Evolutionary conservation across 1,284 basidiomycete species (phyloP).

Genomic region (Mycena sp.): DNA sequence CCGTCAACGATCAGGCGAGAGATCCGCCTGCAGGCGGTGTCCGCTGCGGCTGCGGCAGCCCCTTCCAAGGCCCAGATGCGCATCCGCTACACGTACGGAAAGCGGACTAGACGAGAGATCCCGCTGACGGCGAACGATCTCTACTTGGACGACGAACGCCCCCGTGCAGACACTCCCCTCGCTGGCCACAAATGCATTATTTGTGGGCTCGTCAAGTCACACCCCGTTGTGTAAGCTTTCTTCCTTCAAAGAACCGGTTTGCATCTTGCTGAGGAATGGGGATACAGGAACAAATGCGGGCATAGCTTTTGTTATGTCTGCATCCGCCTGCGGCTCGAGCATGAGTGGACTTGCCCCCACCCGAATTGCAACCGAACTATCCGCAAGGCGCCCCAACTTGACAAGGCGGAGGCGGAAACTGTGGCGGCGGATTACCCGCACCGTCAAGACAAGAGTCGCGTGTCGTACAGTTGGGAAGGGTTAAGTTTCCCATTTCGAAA

Average conservation of each 20-base stretch:
- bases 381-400: not conserved
- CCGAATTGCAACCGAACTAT: not conserved
- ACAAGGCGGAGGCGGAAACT: not conserved
- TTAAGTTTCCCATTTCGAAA: not conserved
- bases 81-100: not conserved
- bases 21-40: not conserved
- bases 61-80: not conserved
- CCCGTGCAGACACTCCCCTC: not conserved
- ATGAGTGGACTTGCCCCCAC: not conserved
- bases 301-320: constrained; percentile 15
- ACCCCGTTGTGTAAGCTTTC: not conserved
- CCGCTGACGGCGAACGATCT: not conserved
- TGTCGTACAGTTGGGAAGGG: not conserved
- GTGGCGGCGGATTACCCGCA: not conserved
- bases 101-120: not conserved
- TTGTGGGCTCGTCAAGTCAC: not conserved
- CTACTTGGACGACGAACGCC: not conserved
- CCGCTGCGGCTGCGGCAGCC: not conserved
- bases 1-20: not conserved
- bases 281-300: not conserved
- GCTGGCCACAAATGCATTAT: not conserved
- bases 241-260: not conserved
- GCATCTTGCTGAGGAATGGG: not conserved
- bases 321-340: constrained; percentile 2
- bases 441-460: not conserved